Base-by-base conservation (phyloP, 495 filamentous ascomycete species). In the Aspergillus affinis region DNA sequence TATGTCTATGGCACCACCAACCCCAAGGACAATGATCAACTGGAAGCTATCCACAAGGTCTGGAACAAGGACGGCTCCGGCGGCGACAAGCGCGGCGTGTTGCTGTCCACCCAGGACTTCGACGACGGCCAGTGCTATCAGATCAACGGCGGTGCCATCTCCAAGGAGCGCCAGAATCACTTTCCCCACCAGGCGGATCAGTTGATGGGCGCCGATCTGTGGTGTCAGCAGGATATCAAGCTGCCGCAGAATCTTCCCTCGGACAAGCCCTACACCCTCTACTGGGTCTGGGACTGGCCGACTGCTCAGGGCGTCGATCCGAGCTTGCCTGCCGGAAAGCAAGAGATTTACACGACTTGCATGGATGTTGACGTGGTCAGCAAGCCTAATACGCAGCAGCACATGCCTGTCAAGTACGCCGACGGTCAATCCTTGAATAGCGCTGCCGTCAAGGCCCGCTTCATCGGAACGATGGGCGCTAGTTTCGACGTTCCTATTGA, bases 271-370 rank as follows among this genome's bases (percentile, higher is more conserved):
- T 88, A 88, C 61, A 91, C 91, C 0, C 70, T 94, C 46, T 93
- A 96, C 74, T 97, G 92, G 92, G 86, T 96, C 5, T 96, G 92
- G 92, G 87, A 95, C 63, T 97, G 91, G 91, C 86, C 88, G 4
- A 87, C 84, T 0, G 71, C 71, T 13, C 72, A 82, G 15, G 69
- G 67, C 13, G 67, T 59, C 21, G 78, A 81, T 65, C 79, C 74
- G 49, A 72, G 54, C 36, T 67, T 79, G 15, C 81, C 82, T 3
- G 66, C 81, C 0, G 81, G 82, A 20, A 86, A 83, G 60, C 77
- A 79, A 57, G 87, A 97, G 71, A 82, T 86, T 59, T 97, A 96
- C 69, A 92, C 90, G 0, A 87, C 87, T 8, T 93, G 92, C 65
- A 84, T 91, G 65, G 92, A 97, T 72, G 80, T 93, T 60, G 74